Evolutionary conservation across 2,329 filamentous ascomycete species (phyloP).

Genomic region (Fusarium hostae): DNA sequence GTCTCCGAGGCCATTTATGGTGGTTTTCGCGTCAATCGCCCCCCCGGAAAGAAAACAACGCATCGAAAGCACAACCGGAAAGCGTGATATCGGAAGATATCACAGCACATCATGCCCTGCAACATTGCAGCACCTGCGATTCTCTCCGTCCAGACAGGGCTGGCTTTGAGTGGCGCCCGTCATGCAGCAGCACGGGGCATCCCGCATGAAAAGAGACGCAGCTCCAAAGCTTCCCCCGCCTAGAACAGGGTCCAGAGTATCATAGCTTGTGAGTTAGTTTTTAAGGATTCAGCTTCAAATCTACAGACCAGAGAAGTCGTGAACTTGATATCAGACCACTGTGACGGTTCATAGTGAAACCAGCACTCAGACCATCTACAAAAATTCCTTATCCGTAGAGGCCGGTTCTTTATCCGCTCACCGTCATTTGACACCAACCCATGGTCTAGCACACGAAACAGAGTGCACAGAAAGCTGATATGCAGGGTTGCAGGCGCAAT

Average conservation of each 20-base stretch:
- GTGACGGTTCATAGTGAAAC: neutral
- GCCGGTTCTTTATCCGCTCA: slow-evolving; percentile 31
- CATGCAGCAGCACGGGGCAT: slow-evolving; percentile 42
- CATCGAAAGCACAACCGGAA: slow-evolving; percentile 20
- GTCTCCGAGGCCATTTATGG: slow-evolving; percentile 9
- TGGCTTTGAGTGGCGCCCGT: slow-evolving; percentile 28
- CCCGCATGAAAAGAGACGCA: slow-evolving; percentile 35
- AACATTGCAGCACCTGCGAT: slow-evolving; percentile 1
- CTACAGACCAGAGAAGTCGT: neutral
- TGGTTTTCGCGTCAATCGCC: slow-evolving; percentile 7
- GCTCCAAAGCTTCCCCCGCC: slow-evolving; percentile 28
- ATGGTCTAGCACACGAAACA: slow-evolving; percentile 24
- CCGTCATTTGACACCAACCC: slow-evolving; percentile 43
- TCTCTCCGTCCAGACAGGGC: slow-evolving; percentile 20
- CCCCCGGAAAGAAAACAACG: slow-evolving; percentile 11
- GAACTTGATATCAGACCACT: neutral
- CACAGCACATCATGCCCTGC: slow-evolving; percentile 18
- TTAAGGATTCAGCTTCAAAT: neutral
- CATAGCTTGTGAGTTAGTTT: slow-evolving; percentile 8
- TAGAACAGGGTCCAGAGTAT: slow-evolving; percentile 24
- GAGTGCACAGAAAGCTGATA: slow-evolving; percentile 27
- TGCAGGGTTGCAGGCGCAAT: slow-evolving; percentile 30
- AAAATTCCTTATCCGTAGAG: slow-evolving; percentile 11
- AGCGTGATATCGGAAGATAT: slow-evolving; percentile 21
- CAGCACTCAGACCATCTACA: slow-evolving; percentile 7